Evolutionary conservation across 257 asterid genomes (phyloP), one percentile per base, ranked within the genome.

Genomic region (Voacanga thouarsii): DNA sequence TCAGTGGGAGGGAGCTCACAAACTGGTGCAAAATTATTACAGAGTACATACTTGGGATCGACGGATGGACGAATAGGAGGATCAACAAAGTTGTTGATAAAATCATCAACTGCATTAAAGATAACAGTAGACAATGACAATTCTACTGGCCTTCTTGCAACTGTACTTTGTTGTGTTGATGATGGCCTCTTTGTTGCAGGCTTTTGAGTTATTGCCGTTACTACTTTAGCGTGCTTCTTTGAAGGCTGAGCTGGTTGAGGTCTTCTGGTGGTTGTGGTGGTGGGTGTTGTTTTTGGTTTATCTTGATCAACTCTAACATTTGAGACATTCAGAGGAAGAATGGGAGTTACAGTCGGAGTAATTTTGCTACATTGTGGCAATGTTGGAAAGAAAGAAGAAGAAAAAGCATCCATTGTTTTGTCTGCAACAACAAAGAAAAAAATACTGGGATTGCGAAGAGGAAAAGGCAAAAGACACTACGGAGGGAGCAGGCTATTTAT

Each of bases 1-100:
- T 81, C 84, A 14, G 92, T 86, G 0, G 97, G 96, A 39, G 92
- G 91, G 8, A 89, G 95, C 84, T 91, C 96, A 6, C 74, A 80
- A 4, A 90, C 95, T 1, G 97, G 96, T 2, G 91, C 91, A 43
- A 81, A 89, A 82, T 92, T 90, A 77, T 70, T 77, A 53, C 91
- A 88, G 60, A 92, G 87, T 1, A 89, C 90, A 49, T 84, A 51
- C 16, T 80, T 77, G 1, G 96, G 96, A 51, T 92, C 91, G 21
- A 86, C 67, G 2, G 89, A 85, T 0, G 89, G 89, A 8, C 86
- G 85, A 2, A 12, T 72, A 0, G 95, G 96, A 3, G 96, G 97
- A 72, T 89, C 92, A 33, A 92, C 68, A 41, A 55, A 69, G 3
- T 61, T 79, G 71, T 80, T 83, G 28, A 85, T 82, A 67, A 82